phyloP scores from a whole-genome alignment of 306 rosid genomes.

The Acmispon strigosus region DNA sequence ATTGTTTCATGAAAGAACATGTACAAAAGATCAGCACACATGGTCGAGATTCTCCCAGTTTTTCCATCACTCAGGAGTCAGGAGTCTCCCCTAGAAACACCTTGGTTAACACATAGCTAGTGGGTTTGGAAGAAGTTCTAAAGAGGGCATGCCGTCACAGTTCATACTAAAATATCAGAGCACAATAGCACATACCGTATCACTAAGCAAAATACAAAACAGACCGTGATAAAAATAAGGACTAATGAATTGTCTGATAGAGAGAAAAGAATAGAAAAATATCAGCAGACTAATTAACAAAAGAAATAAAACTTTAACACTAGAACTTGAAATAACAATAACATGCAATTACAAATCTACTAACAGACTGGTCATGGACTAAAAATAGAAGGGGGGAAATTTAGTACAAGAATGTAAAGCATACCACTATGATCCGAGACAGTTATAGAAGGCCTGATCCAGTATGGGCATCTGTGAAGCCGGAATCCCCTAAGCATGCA shows the following conservation, averaged over 20 bases:
- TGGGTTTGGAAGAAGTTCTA: neutral
- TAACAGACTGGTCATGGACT: neutral
- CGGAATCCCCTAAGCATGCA: constrained; percentile 98
- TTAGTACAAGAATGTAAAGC: constrained; percentile 28
- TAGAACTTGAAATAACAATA: neutral
- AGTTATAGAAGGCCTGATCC: constrained; percentile 94
- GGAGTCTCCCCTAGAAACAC: neutral
- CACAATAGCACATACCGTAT: neutral
- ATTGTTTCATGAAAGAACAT: neutral
- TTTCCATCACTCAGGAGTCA: neutral
- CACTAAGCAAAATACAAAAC: neutral
- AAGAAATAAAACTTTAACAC: neutral
- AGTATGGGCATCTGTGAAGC: constrained; percentile 95
- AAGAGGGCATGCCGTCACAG: neutral
- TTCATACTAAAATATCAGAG: constrained; percentile 6
- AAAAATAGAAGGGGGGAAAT: neutral
- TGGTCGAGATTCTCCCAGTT: neutral
- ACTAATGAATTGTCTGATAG: neutral
- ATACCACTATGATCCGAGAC: constrained; percentile 85
- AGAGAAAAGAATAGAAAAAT: neutral
- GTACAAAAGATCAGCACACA: neutral
- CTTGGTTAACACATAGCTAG: neutral
- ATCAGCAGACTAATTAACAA: neutral
- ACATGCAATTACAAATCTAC: neutral
- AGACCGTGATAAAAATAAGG: neutral